These are phyloP conservation scores for Fusarium camptoceras DNA, from an alignment of 2,329 filamentous ascomycete genomes.

Conservation along the genomic window DNA sequence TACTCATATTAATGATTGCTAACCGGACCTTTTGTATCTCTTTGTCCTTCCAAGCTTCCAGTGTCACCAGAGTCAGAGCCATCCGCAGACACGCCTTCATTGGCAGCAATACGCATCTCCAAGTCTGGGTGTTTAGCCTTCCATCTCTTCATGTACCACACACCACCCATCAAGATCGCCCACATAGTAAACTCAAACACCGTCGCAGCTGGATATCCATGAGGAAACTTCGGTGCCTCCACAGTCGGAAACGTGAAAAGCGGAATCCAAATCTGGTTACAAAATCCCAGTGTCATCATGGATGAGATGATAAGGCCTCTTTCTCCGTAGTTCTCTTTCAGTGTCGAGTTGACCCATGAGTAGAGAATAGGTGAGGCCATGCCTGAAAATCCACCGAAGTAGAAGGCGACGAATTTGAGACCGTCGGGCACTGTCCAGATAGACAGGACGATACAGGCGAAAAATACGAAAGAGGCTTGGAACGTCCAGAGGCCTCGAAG, in stretches of 20 bases:
- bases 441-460: neutral
- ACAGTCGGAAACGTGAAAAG: neutral
- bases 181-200: conserved; percentile 4
- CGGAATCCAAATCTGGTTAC: conserved; percentile 12
- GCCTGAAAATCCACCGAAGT: conserved; percentile 10
- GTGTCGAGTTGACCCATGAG: neutral
- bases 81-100: neutral
- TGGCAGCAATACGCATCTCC: neutral
- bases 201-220: neutral
- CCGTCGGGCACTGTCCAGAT: conserved; percentile 3
- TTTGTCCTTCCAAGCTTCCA: neutral
- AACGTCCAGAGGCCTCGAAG: conserved; percentile 11
- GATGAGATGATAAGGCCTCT: conserved; percentile 4
- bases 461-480: conserved; percentile 5
- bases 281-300: conserved; percentile 12
- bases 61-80: neutral
- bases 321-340: conserved; percentile 5
- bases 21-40: neutral
- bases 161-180: conserved; percentile 9
- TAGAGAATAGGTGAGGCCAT: conserved; percentile 3
- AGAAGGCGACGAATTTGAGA: neutral
- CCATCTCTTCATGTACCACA: conserved; percentile 13
- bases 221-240: neutral
- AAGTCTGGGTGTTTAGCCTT: neutral
- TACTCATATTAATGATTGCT: neutral